A percentile compares a stretch with the other conserved stretches of the same genome.
Conservation (phyloP, 176 grass and related monocot species). For the Coix lacrymajobi region DNA sequence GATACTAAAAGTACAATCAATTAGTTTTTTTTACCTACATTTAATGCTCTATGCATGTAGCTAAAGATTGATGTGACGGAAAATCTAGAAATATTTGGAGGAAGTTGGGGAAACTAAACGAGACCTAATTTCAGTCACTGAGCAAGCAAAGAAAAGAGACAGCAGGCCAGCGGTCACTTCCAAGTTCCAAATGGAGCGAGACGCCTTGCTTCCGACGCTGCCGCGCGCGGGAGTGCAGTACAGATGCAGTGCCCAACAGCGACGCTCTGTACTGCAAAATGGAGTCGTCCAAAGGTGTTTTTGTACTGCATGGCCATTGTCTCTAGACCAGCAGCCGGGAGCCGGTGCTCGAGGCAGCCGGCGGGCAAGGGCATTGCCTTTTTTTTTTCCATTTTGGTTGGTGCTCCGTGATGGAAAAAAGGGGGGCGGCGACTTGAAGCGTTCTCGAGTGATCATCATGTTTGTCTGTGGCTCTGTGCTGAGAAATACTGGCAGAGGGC, state of each 20-base stretch:
- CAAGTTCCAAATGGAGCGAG: background rate
- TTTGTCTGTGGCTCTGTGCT: no score
- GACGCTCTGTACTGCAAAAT: slow-evolving; percentile 6
- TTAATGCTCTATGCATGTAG: no score
- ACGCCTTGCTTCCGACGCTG: background rate
- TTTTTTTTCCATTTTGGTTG: no score
- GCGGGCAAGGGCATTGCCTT: slow-evolving; percentile 1
- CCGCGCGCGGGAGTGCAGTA: background rate
- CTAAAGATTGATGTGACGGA: no score
- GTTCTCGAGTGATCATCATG: slow-evolving; percentile 12
- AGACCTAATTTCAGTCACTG: no score
- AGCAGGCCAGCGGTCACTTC: background rate
- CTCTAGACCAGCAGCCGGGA: background rate
- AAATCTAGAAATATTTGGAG: no score
- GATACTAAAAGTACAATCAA: no score
- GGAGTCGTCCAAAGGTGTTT: background rate
- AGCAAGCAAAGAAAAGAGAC: background rate
- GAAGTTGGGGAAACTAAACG: no score
- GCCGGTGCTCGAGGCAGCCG: background rate
- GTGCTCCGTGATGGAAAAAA: background rate
- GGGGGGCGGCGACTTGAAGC: background rate
- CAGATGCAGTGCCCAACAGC: background rate
- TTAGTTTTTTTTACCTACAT: no score
- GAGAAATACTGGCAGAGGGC: background rate
- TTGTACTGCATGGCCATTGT: background rate